Base-by-base conservation (phyloP, 1,284 basidiomycete species). In the Lentinula novae-zelandiae region DNA sequence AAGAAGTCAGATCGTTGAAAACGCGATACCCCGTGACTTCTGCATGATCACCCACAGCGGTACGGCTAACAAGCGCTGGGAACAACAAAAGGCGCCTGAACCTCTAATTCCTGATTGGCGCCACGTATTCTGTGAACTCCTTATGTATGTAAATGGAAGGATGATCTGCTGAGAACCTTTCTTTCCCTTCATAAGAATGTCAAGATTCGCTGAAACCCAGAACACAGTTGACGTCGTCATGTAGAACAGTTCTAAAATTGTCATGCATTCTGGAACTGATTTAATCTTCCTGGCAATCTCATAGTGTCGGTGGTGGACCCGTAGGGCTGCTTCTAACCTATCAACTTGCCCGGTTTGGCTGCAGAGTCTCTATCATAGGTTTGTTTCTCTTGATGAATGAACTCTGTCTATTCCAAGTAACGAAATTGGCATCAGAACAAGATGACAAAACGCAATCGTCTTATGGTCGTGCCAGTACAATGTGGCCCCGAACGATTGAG, bases 401-500 rank as follows among this genome's bases (percentile, higher is more conserved):
- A n/a, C 27, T 13, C 17, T 17, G 40, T 3, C 17, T 22, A 46
- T 3, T 17, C 31, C 20, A 42, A 8, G 6, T 39, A 5, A 15
- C 36, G 27, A 31, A 52, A 12, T 9, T 27, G 27, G 27, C 27
- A 27, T 20, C 9, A 69, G 68, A 70, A 60, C 65, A 69, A 50
- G 66, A 68, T 12, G 67, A 70, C 40, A 70, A 70, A 60, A 60
- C 39, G 20, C 46, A 20, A 10, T 54, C 65, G n/a, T 65, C 60
- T 22, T 69, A 69, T 58, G 68, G 68, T 39, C 66, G 68, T 7
- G 68, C 66, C 0, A 61, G 63, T 15, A 69, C 68, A 9, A 39
- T 69, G 48, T 70, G 68, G 68, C 68, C 68, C 4, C 65, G 68
- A 12, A 68, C 67, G 9, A 65, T 69, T 20, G 68, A 70, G 44